These are phyloP conservation scores for Melanogaster broomeanus DNA, from an alignment of 768 basidiomycete species.

Conservation along the genomic window DNA sequence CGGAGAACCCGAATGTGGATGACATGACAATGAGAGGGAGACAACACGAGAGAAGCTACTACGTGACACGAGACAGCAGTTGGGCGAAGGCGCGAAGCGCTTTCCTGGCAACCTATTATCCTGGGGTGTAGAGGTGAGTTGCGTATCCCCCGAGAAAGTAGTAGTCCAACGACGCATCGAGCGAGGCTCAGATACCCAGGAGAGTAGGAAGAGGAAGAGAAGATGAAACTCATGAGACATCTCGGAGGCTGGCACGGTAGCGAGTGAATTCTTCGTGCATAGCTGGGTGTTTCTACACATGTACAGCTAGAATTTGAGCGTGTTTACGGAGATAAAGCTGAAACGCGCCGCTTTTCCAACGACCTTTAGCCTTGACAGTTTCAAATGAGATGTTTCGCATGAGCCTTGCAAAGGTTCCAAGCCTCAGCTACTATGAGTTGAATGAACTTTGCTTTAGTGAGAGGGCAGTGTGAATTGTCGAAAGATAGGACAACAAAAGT, in stretches of 20 bases:
- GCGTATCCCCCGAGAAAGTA: neutral
- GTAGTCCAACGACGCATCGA: too few species aligned
- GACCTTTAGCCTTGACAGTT: too few species aligned
- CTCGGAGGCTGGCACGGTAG: slow-evolving; percentile 12
- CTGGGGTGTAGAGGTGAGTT: neutral
- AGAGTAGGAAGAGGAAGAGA: neutral
- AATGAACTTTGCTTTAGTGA: slow-evolving; percentile 30
- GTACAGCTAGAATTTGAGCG: slow-evolving; percentile 27
- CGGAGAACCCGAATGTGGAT: too few species aligned
- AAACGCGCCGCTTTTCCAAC: slow-evolving; percentile 40
- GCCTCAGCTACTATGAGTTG: too few species aligned
- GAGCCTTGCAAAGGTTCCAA: too few species aligned
- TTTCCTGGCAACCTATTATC: neutral
- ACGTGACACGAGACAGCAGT: too few species aligned
- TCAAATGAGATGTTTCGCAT: slow-evolving; percentile 24
- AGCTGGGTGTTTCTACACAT: slow-evolving; percentile 25
- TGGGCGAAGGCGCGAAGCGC: slow-evolving; percentile 17
- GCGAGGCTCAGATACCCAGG: too few species aligned
- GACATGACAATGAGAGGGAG: too few species aligned
- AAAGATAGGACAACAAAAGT: slow-evolving; percentile 33
- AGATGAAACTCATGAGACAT: neutral
- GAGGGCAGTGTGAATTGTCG: slow-evolving; percentile 14
- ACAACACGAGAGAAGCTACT: too few species aligned
- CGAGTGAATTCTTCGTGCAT: slow-evolving; percentile 3
- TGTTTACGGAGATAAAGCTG: slow-evolving; percentile 28